Base-by-base conservation (phyloP, 495 filamentous ascomycete genomes). In the Hyaloscypha bicolor region DNA sequence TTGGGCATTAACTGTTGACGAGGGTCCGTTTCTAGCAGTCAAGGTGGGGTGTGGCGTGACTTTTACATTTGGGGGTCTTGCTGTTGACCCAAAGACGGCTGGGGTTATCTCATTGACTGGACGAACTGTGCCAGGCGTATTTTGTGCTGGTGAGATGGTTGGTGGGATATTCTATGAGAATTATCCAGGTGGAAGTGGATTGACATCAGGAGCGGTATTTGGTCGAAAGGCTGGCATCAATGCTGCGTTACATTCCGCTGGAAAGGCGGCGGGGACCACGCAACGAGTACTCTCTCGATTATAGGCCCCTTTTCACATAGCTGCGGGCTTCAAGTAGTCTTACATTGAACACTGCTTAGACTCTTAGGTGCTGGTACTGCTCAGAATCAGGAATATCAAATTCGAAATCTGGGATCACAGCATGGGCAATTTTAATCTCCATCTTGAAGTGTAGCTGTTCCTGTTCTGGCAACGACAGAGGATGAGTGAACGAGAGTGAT, bases 51-150 rank as follows among this genome's bases (percentile, higher is more conserved):
- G 80, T 35, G 88, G 88, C 6, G 81, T 90, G 55, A 89, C 87
- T 0, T 90, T 89, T 69, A 89, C 87, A 0, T 90, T 89, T 73
- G 88, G 87, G 2, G 88, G 87, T 0, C 71, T 90, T 3, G 80
- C 79, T 8, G 78, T 85, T 9, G 76, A 85, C 53, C 79, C 82
- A 0, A 82, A 79, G 2, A 69, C 62, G 2, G 78, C 82, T 5
- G 78, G 73, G 14, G 79, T 88, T 6, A 68, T 88, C 22, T 80
- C 75, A 9, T 64, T 68, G 3, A 83, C 81, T 5, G 69, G 74
- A n/a, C 63, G 63, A 1, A 72, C 75, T 6, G 78, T 90, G 16
- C 79, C 79, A 3, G 85, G 86, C 0, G 69, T 89, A 45, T 87
- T 78, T 56, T 85, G 82, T 66, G 81, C 76, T 2, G 88, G 87